A percentile compares a stretch with the other conserved stretches of the same genome.
Evolutionary conservation across 2,329 filamentous ascomycete species (phyloP).

Genomic region (Colletotrichum tropicicola): DNA sequence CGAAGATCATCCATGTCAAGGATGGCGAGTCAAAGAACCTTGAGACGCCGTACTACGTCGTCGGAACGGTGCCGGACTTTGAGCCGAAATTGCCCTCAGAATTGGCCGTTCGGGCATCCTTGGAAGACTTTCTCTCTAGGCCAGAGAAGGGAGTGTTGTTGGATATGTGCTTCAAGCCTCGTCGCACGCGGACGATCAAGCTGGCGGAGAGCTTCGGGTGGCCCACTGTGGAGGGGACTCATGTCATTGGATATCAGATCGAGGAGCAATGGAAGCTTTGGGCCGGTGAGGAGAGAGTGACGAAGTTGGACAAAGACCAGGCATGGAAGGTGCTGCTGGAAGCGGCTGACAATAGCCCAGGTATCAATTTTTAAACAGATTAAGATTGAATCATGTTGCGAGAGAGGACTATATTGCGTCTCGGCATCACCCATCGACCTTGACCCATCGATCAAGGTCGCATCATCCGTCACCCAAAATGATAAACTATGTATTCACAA

Average conservation of each 20-base stretch:
- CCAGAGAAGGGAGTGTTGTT: slow-evolving; percentile 43
- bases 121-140: slow-evolving; percentile 39
- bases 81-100: slow-evolving; percentile 41
- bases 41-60: slow-evolving; percentile 42
- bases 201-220: slow-evolving; percentile 42
- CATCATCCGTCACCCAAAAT: no score
- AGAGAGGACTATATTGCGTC: no score
- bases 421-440: neutral
- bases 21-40: slow-evolving; percentile 35
- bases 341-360: slow-evolving; percentile 39
- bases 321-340: slow-evolving; percentile 42
- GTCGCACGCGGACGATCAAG: slow-evolving; percentile 46
- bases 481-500: no score
- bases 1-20: slow-evolving; percentile 40
- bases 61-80: slow-evolving; percentile 48
- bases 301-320: slow-evolving; percentile 36
- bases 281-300: slow-evolving; percentile 40
- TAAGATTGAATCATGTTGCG: no score
- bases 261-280: slow-evolving; percentile 48
- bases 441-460: neutral
- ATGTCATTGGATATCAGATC: slow-evolving; percentile 51
- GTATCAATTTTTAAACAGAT: slow-evolving; percentile 46
- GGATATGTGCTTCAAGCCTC: slow-evolving; percentile 53
- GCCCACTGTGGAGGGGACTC: slow-evolving; percentile 47
- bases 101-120: slow-evolving; percentile 34